Conservation (phyloP, 495 filamentous ascomycete genomes). For the Penicillium flavigenum region DNA sequence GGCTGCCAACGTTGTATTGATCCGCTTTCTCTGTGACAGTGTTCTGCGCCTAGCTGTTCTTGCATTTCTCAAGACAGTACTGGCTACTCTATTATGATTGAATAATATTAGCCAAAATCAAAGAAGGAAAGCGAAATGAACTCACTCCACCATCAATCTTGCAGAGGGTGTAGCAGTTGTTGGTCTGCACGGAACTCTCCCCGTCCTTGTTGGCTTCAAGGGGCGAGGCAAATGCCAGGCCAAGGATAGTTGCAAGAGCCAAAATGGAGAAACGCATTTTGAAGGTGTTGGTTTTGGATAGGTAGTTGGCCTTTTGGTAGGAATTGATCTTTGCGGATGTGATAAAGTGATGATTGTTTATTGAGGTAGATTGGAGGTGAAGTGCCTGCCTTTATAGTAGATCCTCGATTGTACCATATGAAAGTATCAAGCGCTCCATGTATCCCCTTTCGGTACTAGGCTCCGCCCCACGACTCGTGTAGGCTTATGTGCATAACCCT, state of each 20-base stretch:
- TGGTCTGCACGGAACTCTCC: neutral
- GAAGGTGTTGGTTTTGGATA: neutral
- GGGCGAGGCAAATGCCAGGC: constrained; percentile 1
- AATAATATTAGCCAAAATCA: neutral
- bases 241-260: neutral
- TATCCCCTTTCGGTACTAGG: neutral
- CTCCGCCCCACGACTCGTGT: neutral
- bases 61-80: neutral
- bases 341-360: neutral
- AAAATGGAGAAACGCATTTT: constrained; percentile 2
- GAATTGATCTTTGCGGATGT: neutral
- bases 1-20: too few relatives aligned
- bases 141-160: constrained; percentile 3
- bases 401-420: too few relatives aligned
- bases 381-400: neutral
- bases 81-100: too few relatives aligned
- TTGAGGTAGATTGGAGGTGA: too few relatives aligned
- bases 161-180: constrained; percentile 4
- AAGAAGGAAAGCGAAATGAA: neutral
- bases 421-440: too few relatives aligned
- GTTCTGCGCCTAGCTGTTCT: neutral
- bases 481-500: neutral
- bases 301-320: neutral
- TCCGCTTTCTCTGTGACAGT: neutral
- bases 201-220: neutral